These are phyloP conservation scores for Exophiala lecanii-corni DNA, from an alignment of 2,329 filamentous ascomycete species.

Conservation along the genomic window DNA sequence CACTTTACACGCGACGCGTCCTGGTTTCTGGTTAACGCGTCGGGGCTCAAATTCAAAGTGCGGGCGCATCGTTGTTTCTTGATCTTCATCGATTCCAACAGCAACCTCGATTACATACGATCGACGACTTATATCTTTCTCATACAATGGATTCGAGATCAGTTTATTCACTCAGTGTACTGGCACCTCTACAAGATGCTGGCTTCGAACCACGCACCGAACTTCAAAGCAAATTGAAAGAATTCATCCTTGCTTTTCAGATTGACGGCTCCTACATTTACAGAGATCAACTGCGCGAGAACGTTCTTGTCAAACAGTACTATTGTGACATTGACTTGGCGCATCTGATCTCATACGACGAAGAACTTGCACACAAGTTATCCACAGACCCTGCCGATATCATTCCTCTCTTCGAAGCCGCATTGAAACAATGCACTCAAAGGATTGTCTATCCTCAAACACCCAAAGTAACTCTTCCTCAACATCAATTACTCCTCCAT, in stretches of 20 bases:
- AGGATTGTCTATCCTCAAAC: conserved; percentile 83
- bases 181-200: conserved; percentile 62
- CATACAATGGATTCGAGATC: conserved; percentile 76
- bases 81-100: background rate
- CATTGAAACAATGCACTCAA: conserved; percentile 85
- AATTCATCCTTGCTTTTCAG: conserved; percentile 90
- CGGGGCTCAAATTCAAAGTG: background rate
- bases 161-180: conserved; percentile 79
- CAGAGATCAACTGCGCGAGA: conserved; percentile 94
- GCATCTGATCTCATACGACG: conserved; percentile 92
- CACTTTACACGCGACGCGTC: background rate
- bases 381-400: conserved; percentile 87
- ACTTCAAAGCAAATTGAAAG: conserved; percentile 73
- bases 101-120: background rate
- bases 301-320: conserved; percentile 88
- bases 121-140: background rate
- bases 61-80: background rate
- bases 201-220: conserved; percentile 65
- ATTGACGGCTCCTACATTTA: conserved; percentile 94
- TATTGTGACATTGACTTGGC: conserved; percentile 95
- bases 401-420: conserved; percentile 87
- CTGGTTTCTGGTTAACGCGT: background rate
- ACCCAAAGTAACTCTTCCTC: conserved; percentile 65
- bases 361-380: conserved; percentile 85
- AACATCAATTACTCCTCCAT: conserved; percentile 92